Evolutionary conservation across 2,329 filamentous ascomycete genomes (phyloP).

Genomic region (Xylariaceae sp.): DNA sequence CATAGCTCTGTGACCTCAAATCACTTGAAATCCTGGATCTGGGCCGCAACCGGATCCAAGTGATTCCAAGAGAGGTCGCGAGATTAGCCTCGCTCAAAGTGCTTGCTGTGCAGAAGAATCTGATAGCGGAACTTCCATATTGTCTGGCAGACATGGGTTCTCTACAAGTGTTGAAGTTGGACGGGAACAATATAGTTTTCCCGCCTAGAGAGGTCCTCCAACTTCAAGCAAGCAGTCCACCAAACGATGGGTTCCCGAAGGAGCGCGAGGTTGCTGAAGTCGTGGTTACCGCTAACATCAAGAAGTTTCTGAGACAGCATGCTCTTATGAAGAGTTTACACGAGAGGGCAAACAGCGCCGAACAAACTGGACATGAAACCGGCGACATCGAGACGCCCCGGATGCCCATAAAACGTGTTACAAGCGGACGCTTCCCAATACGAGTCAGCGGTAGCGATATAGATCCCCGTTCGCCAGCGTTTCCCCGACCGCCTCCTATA

Average conservation of each 20-base stretch:
- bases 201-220: constrained; percentile 67
- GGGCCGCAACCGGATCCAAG: constrained; percentile 76
- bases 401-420: constrained; percentile 56
- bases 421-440: constrained; percentile 62
- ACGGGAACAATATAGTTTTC: constrained; percentile 79
- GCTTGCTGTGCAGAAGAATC: constrained; percentile 79
- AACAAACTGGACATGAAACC: constrained; percentile 54
- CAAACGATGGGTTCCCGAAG: constrained; percentile 50
- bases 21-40: constrained; percentile 91
- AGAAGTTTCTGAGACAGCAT: constrained; percentile 53
- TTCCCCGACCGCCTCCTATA: constrained; percentile 66
- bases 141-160: constrained; percentile 87
- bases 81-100: constrained; percentile 83
- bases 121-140: constrained; percentile 75
- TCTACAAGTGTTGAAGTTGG: constrained; percentile 81
- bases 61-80: constrained; percentile 72
- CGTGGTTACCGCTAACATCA: constrained; percentile 55
- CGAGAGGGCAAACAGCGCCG: constrained; percentile 47
- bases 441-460: constrained; percentile 70
- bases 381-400: constrained; percentile 81
- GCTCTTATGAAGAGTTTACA: constrained; percentile 36
- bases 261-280: constrained; percentile 62
- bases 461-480: constrained; percentile 62
- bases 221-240: constrained; percentile 49
- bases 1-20: constrained; percentile 75